Evolutionary conservation across 106 monocot species (phyloP).

Genomic region (Allium cepa): DNA sequence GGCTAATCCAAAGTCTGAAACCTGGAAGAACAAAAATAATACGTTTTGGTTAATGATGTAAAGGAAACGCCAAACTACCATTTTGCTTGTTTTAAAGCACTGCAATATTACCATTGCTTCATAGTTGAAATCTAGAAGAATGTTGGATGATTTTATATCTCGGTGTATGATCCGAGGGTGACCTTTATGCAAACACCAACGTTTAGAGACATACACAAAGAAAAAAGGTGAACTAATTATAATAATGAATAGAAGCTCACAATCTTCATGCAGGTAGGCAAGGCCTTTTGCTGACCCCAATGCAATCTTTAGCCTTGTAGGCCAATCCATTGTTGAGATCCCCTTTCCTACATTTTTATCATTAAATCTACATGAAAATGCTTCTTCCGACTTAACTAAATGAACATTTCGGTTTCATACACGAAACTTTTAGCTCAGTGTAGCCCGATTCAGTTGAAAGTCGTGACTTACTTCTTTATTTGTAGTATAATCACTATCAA

Average conservation of each 20-base stretch:
- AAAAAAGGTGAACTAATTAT: neutral
- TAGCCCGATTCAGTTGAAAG: too few species aligned
- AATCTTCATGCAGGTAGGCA: slow-evolving; percentile 91
- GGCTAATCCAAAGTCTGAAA: slow-evolving; percentile 72
- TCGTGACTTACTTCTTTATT: too few species aligned
- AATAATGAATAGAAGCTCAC: slow-evolving; percentile 16
- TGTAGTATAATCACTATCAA: too few species aligned
- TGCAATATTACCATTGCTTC: slow-evolving; percentile 62
- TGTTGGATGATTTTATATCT: slow-evolving; percentile 84
- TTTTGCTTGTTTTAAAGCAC: neutral
- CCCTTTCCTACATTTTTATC: slow-evolving; percentile 35
- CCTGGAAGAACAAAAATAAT: slow-evolving; percentile 14
- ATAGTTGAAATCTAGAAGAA: slow-evolving; percentile 67
- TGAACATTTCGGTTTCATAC: too few species aligned
- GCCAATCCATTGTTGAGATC: slow-evolving; percentile 58
- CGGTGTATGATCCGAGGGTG: slow-evolving; percentile 91
- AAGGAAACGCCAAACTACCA: too few species aligned
- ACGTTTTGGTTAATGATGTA: too few species aligned
- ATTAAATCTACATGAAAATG: too few species aligned
- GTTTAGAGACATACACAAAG: neutral
- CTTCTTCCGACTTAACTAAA: too few species aligned
- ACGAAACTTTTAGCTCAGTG: too few species aligned
- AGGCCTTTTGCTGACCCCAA: slow-evolving; percentile 78
- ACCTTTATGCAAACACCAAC: slow-evolving; percentile 27
- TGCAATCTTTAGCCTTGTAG: slow-evolving; percentile 76